Base-by-base conservation (phyloP, 177 flowering plant species). In the Vitis hybrid region DNA sequence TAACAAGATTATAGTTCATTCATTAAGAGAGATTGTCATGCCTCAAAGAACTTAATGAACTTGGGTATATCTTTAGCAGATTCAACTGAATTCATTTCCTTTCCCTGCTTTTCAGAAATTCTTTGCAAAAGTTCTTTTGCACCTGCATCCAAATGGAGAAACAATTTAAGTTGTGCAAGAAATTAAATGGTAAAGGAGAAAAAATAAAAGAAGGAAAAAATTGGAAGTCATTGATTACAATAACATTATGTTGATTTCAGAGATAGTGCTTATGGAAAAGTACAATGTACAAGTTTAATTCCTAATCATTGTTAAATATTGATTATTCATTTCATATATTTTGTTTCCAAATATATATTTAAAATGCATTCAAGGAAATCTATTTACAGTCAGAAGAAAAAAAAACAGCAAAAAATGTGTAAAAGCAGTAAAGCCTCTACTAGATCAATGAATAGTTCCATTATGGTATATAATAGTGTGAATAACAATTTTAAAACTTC, bases 51-150 rank as follows among this genome's bases (percentile, higher is more conserved):
- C 15, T 86, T 80, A 78, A 93, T 54, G 56, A 95, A 93, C 70
- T 86, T 79, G 50, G 89, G 90, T 71, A 95, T 95, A 52, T 95
- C 93, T 78, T 91, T 77, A 39, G 85, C 87, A 80, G 99, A 95
- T 76, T 93, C 98, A 70, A 66, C 66, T 57, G 98, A 81, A 78
- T 83, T 81, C 99, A 92, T 95, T 69, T 75, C 70, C 75, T 62
- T 88, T 54, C 99, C 99, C 75, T 95, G 97, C 86, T 85, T 95
- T 81, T 90, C 97, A 58, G 99, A 95, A 51, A 95, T 69, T 73
- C 74, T 88, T 65, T 87, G 90, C 77, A 95, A 67, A 34, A 95
- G 65, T 62, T 95, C 99, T 64, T 95, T 95, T 49, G 84, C 96
- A 19, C 98, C 99, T 95, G 86, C 75, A 83, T 49, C 72, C 66